Evolutionary conservation across 1,284 basidiomycete species (phyloP), one percentile per base, ranked within the genome.

Genomic region (Sanghuangporus sanghuang): DNA sequence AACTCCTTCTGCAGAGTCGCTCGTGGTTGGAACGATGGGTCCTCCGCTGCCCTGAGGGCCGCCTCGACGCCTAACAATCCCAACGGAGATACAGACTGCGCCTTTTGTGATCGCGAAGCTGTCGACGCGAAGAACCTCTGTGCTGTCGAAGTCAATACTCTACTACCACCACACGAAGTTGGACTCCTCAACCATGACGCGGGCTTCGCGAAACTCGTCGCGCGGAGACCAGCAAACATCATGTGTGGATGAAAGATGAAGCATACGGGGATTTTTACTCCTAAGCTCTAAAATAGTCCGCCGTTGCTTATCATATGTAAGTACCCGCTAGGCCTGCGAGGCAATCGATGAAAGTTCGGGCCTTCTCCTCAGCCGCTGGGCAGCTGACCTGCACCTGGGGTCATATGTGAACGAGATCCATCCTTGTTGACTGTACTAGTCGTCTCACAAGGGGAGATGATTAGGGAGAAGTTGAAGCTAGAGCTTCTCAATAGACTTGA

Each of bases 1-100:
- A 95, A 93, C 71, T 92, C 90, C 64, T 87, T 78, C 71, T 83
- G 86, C 7, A 62, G 21, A 73, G 81, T 84, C 32, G 82, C 74
- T 5, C 73, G 74, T 14, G 77, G 75, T 23, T 68, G 66, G 54
- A 75, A 64, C 1, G 69, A 68, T 6, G 75, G 67, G 58, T 79
- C 72, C 7, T 70, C 65, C 18, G 76, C 74, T 1, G 78, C 76
- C 48, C 77, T 74, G 3, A 86, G 72, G 0, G 87, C 87, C 12
- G 84, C 85, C 14, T 76, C 76, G 49, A 89, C 85, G n/a, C 57
- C 57, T 32, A 59, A 75, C 5, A 82, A 84, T 0, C 81, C 83
- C 11, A 85, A 77, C n/a, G 81, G 78, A 2, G 85, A 85, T 12
- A 74, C 70, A 18, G 82, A 78, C 68, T 83, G 82, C 18, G 61